Evolutionary conservation across 768 basidiomycete genomes (phyloP), one percentile per base, ranked within the genome.

Genomic region (Phylloporus sp.): DNA sequence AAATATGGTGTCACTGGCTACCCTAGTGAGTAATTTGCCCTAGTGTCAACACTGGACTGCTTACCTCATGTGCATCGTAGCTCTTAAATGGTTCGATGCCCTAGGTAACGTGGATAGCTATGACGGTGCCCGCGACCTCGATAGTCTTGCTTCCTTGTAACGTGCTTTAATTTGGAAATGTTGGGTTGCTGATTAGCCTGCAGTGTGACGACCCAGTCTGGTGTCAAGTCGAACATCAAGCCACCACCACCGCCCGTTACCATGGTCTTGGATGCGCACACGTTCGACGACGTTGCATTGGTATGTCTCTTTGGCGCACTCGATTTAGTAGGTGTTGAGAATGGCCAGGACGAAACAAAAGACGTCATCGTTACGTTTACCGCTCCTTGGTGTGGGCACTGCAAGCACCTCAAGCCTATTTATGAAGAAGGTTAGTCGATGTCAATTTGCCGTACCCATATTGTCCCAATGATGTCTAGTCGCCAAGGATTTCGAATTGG

Each of bases 301-400:
- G 87, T 85, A 45, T 1, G 64, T 45, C 53, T 47, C 77, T 59
- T 45, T 35, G n/a, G 31, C 22, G 24, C 29, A 44, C 20, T 46
- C 8, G 31, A 26, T 3, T 20, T 10, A 18, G 20, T 8, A 10
- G n/a, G 46, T 45, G n/a, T 23, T 58, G 10, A 55, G 20, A 35
- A 16, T 1, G 32, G 22, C 16, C 54, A 87, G 80, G 82, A 91
- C 60, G 63, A 76, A 22, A 71, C 76, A 22, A 95, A 95, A 72
- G 81, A 94, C 60, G 90, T 91, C 39, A 74, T 97, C 22, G 91
- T 95, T 41, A 76, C 88, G 1, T 91, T 88, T 73, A 91, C 86
- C 53, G 88, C 88, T 23, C 82, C 83, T 34, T 87, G 90, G 91
- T 95, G 95, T 59, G 92, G 93, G 27, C 94, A 98, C 76, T 97